These are phyloP conservation scores for Quillaja saponaria DNA, from an alignment of 306 rosid species.

Conservation along the genomic window DNA sequence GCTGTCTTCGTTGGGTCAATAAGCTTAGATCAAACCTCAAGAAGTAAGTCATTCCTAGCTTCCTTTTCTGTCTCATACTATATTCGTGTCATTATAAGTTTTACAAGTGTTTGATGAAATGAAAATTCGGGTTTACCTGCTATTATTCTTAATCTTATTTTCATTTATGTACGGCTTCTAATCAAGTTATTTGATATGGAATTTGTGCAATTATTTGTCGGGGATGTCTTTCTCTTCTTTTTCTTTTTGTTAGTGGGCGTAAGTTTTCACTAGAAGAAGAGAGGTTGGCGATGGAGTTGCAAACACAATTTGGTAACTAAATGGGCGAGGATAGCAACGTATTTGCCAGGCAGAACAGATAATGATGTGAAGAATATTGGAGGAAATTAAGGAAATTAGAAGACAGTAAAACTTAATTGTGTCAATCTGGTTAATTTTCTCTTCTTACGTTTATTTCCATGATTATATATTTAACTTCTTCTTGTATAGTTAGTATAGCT, in stretches of 20 bases:
- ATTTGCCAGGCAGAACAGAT: slow-evolving; percentile 78
- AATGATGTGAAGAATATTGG: slow-evolving; percentile 70
- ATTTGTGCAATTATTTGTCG: slow-evolving; percentile 5
- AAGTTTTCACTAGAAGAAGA: slow-evolving; percentile 89
- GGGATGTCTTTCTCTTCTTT: slow-evolving; percentile 11
- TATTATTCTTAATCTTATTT: neutral
- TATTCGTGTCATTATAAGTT: neutral
- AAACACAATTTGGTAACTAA: slow-evolving; percentile 80
- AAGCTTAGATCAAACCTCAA: slow-evolving; percentile 89
- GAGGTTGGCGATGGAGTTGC: slow-evolving; percentile 83
- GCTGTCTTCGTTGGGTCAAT: slow-evolving; percentile 98
- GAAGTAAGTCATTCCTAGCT: slow-evolving; percentile 41
- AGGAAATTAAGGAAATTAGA: no score
- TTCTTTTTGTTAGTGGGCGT: slow-evolving; percentile 61
- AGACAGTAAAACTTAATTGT: no score
- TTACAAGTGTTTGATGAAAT: slow-evolving; percentile 2
- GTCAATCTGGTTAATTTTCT: no score
- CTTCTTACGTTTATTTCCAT: no score
- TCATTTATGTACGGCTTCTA: no score
- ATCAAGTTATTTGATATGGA: neutral
- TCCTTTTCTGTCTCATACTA: no score
- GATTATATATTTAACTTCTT: no score
- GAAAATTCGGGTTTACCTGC: neutral
- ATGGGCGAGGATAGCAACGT: slow-evolving; percentile 91
- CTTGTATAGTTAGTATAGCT: no score